Evolutionary conservation across 2,329 filamentous ascomycete genomes (phyloP).

Genomic region (Aspergillus ochraceus): DNA sequence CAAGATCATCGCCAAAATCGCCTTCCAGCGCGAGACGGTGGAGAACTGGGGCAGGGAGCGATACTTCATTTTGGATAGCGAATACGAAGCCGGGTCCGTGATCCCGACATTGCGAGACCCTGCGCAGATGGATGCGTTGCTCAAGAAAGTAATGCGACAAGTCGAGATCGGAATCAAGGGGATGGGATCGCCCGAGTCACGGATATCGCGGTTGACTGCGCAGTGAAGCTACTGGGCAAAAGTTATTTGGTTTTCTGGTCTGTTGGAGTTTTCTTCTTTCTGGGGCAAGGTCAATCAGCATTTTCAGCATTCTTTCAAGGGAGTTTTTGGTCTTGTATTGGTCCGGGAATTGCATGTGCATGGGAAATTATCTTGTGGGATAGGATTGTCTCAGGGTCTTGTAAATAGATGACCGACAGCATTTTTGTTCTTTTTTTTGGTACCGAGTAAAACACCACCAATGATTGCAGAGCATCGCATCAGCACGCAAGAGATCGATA

Average conservation of each 20-base stretch:
- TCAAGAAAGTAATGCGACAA: conserved; percentile 32
- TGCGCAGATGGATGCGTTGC: conserved; percentile 27
- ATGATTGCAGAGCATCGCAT: conserved; percentile 2
- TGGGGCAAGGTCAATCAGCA: not conserved
- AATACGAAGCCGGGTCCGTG: conserved; percentile 40
- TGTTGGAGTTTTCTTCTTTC: not conserved
- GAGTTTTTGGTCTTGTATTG: conserved; percentile 7
- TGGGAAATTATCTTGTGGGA: not conserved
- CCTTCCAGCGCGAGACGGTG: conserved; percentile 33
- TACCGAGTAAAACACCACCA: conserved; percentile 1
- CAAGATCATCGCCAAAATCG: conserved; percentile 35
- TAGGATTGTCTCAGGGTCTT: conserved; percentile 5
- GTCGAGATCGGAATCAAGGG: conserved; percentile 29
- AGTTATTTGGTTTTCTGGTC: not conserved
- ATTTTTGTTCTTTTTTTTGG: not conserved
- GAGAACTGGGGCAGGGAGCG: conserved; percentile 30
- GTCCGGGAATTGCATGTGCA: not conserved
- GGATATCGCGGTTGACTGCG: conserved; percentile 22
- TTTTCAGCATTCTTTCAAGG: conserved; percentile 8
- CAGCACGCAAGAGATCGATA: not conserved
- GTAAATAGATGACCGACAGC: conserved; percentile 15
- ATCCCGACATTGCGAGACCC: conserved; percentile 29
- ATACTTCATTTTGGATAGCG: conserved; percentile 35
- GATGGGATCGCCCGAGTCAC: conserved; percentile 28
- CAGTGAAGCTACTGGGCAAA: conserved; percentile 7